phyloP scores from a whole-genome alignment of 192 early-diverging fungal species.

The Pilobolus umbonatus region DNA sequence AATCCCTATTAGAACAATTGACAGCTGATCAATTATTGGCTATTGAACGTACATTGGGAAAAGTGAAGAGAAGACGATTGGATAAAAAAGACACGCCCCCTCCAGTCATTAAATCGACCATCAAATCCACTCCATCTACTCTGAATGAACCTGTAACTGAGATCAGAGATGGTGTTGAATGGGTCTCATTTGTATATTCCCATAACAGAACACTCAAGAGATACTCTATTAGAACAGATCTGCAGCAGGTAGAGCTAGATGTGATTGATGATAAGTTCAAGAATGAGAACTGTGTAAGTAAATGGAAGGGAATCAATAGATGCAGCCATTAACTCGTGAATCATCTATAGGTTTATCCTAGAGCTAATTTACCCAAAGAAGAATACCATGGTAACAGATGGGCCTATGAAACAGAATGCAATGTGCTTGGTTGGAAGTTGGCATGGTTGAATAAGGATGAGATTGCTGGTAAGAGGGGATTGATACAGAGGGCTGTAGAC shows the following conservation, averaged over 20 bases:
- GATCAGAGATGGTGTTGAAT: conserved; percentile 52
- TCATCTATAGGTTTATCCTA: conserved; percentile 53
- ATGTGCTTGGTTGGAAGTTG: conserved; percentile 79
- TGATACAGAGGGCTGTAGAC: conserved; percentile 84
- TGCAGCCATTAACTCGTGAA: not conserved
- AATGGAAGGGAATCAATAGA: not conserved
- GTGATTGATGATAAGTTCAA: conserved; percentile 58
- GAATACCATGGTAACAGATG: conserved; percentile 77
- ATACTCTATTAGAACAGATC: conserved; percentile 69
- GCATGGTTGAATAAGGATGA: conserved; percentile 68
- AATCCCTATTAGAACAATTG: conserved; percentile 18
- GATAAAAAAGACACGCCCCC: not conserved
- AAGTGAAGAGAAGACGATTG: conserved; percentile 15
- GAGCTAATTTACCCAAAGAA: conserved; percentile 61
- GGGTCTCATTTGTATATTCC: conserved; percentile 64
- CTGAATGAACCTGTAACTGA: conserved; percentile 31
- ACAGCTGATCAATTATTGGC: conserved; percentile 17
- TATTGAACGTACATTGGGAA: conserved; percentile 17
- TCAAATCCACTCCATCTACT: conserved; percentile 2
- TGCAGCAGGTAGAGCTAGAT: conserved; percentile 48
- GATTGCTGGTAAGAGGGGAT: conserved; percentile 63
- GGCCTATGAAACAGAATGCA: conserved; percentile 82
- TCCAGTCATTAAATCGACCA: not conserved
- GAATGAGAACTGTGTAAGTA: conserved; percentile 66
- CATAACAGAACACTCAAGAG: conserved; percentile 60